Evolutionary conservation across 73 alveolate species (phyloP), one percentile per base, ranked within the genome.

Genomic region (Tetrahymena thermophila): DNA sequence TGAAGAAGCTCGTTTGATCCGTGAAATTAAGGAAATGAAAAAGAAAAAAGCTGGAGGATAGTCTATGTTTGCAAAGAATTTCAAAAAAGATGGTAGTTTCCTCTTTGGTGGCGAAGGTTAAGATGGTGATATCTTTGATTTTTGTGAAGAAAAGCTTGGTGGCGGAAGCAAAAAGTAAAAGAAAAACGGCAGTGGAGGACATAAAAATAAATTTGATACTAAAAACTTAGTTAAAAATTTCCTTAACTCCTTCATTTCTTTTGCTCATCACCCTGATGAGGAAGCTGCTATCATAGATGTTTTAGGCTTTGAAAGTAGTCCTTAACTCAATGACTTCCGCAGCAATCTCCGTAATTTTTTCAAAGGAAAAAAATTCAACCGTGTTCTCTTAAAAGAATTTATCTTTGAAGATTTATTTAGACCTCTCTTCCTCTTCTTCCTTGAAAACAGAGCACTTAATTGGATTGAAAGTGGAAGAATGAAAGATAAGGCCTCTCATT

Each of bases 181-280:
- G 89, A 71, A 71, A 31, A 71, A 71, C 37, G 89, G 89, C 5
- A 71, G 89, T 71, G 89, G 89, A 19, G 89, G 89, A 71, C 89
- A 71, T 31, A 71, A 71, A 71, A 71, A 71, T 71, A 71, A 71
- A 71, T 71, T 71, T 25, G 89, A 71, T 71, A 71, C 89, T 28
- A 71, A 71, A 31, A 71, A 71, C 31, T 31, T 71, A 28, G 89
- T 71, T 28, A 71, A 71, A 31, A 71, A 71, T 31, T 71, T 71
- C 89, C 37, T 71, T n/a, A 71, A 71, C 89, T 71, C 89, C 17
- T 71, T 71, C 37, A 71, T 71, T 28, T 71, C 89, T 71, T 71
- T 71, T 71, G 89, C 89, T 71, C 89, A 71, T 71, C 89, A 71
- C 89, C 89, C 89, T 71, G 89, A 71, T 71, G 89, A 71, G 31